Base-by-base conservation (phyloP, 2,329 filamentous ascomycete genomes). In the Alternaria brassicae region DNA sequence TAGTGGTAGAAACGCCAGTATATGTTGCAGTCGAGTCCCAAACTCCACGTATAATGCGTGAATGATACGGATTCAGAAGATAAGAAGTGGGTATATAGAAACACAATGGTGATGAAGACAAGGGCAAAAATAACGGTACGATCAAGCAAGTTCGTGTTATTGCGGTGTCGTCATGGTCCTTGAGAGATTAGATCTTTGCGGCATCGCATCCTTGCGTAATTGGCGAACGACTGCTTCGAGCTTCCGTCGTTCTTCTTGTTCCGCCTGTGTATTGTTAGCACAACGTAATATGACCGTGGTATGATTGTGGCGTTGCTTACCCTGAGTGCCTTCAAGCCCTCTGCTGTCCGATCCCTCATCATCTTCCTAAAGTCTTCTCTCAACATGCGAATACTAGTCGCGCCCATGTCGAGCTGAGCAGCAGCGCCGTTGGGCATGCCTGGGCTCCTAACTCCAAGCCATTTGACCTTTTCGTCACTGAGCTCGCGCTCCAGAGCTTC, bases 331-430 rank as follows among this genome's bases (percentile, higher is more conserved):
- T 85, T 89, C 69, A 87, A 80, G 61, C 85, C 88, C 75, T 92
- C 89, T 1, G 83, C 82, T 61, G 89, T 85, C 47, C 87, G 87
- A 71, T 91, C 89, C 63, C 88, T 84, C 89, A 91, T 91, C 89
- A 91, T 91, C 80, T 89, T 91, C 81, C 90, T 91, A 74, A 92
- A 92, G 74, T 92, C 89, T 62, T 88, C 88, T 77, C 88, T 88
- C 71, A 92, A 72, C 39, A 91, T 88, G 77, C 86, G 86, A 23
- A 87, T 89, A 67, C 88, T 90, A 10, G 88, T 91, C 9, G 82
- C 85, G 64, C 89, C 87, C 58, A 78, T 75, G 42, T 70, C 70
- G 8, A 63, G 65, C 56, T 67, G 63, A 1, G 63, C 55, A 6
- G 60, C 61, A 8, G 61, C 67, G 30, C 63, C 69, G 60, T 50